These are phyloP conservation scores for Colletotrichum trifolii DNA, from an alignment of 2,329 filamentous ascomycete genomes.

Conservation along the genomic window DNA sequence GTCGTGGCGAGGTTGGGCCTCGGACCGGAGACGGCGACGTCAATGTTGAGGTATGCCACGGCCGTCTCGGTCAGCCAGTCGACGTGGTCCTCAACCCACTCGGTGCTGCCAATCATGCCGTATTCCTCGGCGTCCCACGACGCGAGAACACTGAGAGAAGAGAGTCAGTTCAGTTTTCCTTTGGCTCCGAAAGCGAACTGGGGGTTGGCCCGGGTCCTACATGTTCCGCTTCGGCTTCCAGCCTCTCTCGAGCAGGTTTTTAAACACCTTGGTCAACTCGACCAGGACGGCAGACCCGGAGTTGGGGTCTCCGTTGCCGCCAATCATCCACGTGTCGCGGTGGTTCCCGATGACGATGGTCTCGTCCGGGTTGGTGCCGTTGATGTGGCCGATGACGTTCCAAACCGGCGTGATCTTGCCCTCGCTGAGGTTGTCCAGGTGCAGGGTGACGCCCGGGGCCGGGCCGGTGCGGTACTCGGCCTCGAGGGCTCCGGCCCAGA, in stretches of 20 bases:
- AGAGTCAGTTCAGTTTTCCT: not conserved
- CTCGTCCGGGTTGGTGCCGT: conserved; percentile 79
- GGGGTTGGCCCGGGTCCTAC: conserved; percentile 25
- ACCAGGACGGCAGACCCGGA: conserved; percentile 82
- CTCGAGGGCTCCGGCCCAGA: conserved; percentile 66
- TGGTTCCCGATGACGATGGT: conserved; percentile 85
- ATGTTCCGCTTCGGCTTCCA: conserved; percentile 82
- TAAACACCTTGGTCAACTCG: conserved; percentile 79
- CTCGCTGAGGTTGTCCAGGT: conserved; percentile 72
- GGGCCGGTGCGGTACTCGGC: conserved; percentile 57
- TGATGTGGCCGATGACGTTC: conserved; percentile 85
- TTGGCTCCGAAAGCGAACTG: not conserved
- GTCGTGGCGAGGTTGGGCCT: conserved; percentile 68
- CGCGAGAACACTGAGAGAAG: conserved; percentile 72
- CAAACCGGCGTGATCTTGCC: conserved; percentile 77
- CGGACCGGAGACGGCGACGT: conserved; percentile 72
- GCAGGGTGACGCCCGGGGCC: conserved; percentile 68
- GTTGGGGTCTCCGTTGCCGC: conserved; percentile 87
- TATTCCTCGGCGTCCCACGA: conserved; percentile 82
- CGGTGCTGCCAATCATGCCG: conserved; percentile 81
- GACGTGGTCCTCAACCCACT: conserved; percentile 87
- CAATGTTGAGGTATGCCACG: conserved; percentile 84
- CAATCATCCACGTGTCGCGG: conserved; percentile 84
- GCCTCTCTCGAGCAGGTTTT: conserved; percentile 74
- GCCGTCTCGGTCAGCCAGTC: conserved; percentile 78